phyloP scores from a whole-genome alignment of 192 early-diverging fungal species.

The Glomus cerebriforme region DNA sequence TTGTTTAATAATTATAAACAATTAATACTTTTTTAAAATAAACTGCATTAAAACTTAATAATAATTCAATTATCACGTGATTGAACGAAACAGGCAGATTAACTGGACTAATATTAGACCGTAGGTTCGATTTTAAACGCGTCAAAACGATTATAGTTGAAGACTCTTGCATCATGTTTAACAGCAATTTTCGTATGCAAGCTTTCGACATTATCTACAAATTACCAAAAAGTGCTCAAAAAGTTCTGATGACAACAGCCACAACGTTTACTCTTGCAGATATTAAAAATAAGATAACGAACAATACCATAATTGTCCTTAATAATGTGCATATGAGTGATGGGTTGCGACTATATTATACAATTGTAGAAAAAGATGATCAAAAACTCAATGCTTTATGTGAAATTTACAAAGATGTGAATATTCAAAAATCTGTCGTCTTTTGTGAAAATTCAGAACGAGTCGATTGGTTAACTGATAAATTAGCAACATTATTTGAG shows the following conservation, averaged over 20 bases:
- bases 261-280: constrained; percentile 30
- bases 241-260: constrained; percentile 22
- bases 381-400: constrained; percentile 15
- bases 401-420: constrained; percentile 5
- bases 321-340: constrained; percentile 13
- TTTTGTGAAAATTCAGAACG: constrained; percentile 25
- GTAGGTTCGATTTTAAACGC: not conserved
- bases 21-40: too few relatives aligned
- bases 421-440: constrained; percentile 9
- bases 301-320: not conserved
- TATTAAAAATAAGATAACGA: not conserved
- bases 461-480: constrained; percentile 23
- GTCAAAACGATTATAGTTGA: constrained; percentile 23
- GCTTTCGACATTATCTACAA: constrained; percentile 15
- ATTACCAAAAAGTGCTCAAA: constrained; percentile 4
- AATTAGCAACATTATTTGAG: not conserved
- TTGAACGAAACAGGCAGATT: constrained; percentile 1
- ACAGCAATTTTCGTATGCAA: not conserved
- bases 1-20: not conserved
- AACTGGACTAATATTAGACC: not conserved
- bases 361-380: constrained; percentile 26
- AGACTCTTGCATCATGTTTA: constrained; percentile 31
- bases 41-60: not conserved
- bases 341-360: constrained; percentile 19
- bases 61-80: not conserved